These are phyloP conservation scores for Psophocarpus tetragonolobus DNA, from an alignment of 306 rosid genomes.

Conservation along the genomic window DNA sequence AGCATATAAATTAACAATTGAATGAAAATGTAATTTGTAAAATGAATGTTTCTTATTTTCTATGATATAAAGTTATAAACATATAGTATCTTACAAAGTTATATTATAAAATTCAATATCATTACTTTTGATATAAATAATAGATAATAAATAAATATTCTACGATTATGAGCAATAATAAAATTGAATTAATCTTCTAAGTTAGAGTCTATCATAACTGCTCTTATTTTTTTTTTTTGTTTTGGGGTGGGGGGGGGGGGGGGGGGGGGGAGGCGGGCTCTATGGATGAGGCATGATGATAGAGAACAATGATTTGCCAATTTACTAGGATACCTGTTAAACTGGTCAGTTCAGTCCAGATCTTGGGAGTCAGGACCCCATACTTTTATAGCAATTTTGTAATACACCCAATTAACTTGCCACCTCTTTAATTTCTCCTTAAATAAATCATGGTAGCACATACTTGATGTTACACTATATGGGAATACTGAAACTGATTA, in stretches of 20 bases:
- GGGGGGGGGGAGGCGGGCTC: not conserved
- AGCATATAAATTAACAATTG: not conserved
- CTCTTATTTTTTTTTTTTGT: too few species aligned
- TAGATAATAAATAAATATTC: not conserved
- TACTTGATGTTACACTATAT: slow-evolving; percentile 26
- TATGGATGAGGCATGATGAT: not conserved
- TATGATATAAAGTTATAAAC: not conserved
- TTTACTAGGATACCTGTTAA: not conserved
- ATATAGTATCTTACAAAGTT: not conserved
- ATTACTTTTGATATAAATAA: not conserved
- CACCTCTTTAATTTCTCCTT: slow-evolving; percentile 7
- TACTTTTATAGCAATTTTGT: not conserved
- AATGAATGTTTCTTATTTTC: not conserved
- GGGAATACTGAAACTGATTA: slow-evolving; percentile 38
- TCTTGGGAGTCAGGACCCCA: not conserved
- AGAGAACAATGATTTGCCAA: slow-evolving; percentile 1
- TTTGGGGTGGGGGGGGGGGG: not conserved
- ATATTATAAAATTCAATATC: not conserved
- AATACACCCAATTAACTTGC: slow-evolving; percentile 11
- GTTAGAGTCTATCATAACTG: not conserved
- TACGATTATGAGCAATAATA: not conserved
- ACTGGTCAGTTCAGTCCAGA: not conserved
- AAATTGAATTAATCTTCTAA: not conserved
- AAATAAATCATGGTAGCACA: slow-evolving; percentile 12
- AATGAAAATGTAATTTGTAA: not conserved